phyloP scores from a whole-genome alignment of 176 grass and related monocot species.

The Metroxylon sagu region DNA sequence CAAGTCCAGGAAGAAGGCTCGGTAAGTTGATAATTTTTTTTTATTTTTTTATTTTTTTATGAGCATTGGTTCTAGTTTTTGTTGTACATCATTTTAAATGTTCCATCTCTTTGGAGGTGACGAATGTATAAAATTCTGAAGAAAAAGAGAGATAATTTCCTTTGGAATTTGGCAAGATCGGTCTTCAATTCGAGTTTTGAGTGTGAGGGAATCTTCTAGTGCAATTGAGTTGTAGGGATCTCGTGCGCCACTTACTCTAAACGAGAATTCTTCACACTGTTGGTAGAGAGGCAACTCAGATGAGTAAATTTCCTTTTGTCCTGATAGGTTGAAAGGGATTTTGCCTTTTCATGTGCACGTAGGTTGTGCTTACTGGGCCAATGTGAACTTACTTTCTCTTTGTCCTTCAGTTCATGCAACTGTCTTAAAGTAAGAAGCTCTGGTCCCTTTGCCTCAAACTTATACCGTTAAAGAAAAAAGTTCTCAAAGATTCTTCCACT shows the following conservation, averaged over 20 bases:
- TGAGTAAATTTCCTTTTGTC: constrained; percentile 12
- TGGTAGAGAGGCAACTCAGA: no score
- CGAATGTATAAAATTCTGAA: constrained; percentile 17
- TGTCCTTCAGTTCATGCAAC: constrained; percentile 7
- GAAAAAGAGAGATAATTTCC: constrained; percentile 7
- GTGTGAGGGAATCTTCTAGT: not conserved
- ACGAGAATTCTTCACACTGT: no score
- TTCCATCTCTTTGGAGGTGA: constrained; percentile 1
- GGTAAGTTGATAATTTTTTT: constrained; percentile 37
- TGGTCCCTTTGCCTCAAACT: not conserved
- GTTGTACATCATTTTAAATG: constrained; percentile 34
- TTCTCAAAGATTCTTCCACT: no score
- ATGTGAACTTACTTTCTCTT: constrained; percentile 7
- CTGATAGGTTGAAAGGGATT: constrained; percentile 22
- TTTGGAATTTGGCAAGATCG: constrained; percentile 21
- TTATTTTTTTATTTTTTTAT: constrained; percentile 21
- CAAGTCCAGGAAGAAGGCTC: constrained; percentile 52
- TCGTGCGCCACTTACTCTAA: no score
- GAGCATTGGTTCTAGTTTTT: constrained; percentile 20
- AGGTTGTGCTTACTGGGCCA: constrained; percentile 16
- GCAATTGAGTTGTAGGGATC: no score
- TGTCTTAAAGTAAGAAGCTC: constrained; percentile 8
- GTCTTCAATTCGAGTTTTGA: constrained; percentile 10
- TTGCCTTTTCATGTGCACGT: constrained; percentile 30
- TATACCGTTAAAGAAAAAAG: no score